Percentiles rank a stretch among this genome's conserved stretches.
Conservation (phyloP, 371 early-diverging fungal genomes). For the Capillidium rhysosporum region DNA sequence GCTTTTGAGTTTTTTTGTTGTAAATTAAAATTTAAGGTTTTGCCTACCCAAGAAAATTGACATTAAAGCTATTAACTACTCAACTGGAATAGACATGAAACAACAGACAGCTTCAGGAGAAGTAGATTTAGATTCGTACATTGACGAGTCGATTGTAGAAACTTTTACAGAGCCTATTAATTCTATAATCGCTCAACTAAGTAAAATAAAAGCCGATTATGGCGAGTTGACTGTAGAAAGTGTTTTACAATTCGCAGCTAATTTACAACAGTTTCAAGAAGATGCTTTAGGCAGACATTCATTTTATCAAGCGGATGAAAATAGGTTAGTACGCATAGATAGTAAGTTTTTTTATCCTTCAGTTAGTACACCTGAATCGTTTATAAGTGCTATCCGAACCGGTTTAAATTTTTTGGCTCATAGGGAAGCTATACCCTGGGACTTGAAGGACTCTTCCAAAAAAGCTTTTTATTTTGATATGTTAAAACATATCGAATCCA, state of each 20-base stretch:
- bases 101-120: neutral
- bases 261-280: constrained; percentile 41
- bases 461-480: constrained; percentile 9
- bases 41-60: too few relatives aligned
- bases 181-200: constrained; percentile 19
- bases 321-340: constrained; percentile 26
- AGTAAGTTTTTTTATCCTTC: constrained; percentile 29
- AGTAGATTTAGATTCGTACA: constrained; percentile 3
- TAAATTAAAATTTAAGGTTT: too few relatives aligned
- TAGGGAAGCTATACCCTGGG: constrained; percentile 28
- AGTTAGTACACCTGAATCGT: constrained; percentile 14
- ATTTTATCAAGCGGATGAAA: constrained; percentile 5
- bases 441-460: constrained; percentile 21
- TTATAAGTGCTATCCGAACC: constrained; percentile 25
- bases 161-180: constrained; percentile 21
- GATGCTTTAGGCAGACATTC: constrained; percentile 24
- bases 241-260: constrained; percentile 25
- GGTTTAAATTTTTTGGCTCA: constrained; percentile 27
- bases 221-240: constrained; percentile 24
- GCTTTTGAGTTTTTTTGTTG: too few relatives aligned
- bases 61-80: too few relatives aligned
- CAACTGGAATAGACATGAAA: too few relatives aligned
- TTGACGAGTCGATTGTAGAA: constrained; percentile 7
- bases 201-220: constrained; percentile 13
- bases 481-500: neutral